Base-by-base conservation (phyloP, 768 basidiomycete genomes). In the Vararia minispora region DNA sequence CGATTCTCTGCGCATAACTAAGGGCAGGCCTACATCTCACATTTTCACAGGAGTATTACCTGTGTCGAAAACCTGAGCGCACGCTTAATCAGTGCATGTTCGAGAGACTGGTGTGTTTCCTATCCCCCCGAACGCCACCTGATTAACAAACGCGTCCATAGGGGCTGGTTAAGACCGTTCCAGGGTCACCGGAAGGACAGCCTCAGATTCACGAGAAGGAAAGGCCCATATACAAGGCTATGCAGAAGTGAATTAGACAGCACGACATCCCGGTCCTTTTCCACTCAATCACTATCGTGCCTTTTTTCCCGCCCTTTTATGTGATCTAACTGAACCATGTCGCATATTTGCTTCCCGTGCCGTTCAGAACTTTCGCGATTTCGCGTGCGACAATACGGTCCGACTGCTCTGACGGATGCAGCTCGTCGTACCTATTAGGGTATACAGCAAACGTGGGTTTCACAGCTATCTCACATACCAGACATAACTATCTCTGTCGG, bases 61-160 rank as follows among this genome's bases (percentile, higher is more conserved):
- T 68, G 22, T 99, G 95, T 58, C 82, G 95, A 48, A 80, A 84
- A 58, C 79, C 78, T 3, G 95, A 99, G 58, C 77, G 81, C 45
- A 58, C 74, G 38, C 71, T 97, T 33, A 99, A 98, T 68, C 66
- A 77, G 41, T 98, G 94, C 66, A 86, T 94, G 71, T 92, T 97
- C 55, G 82, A 92, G 60, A 97, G 95, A 58, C 72, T 98, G 50
- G 94, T 90, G 49, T 49, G 86, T 75, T 35, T 24, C n/a, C 14
- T 18, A 18, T 35, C n/a, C 25, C 12, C 1, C 29, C 23, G 16
- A 18, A 1, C 18, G 26, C 17, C 26, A 9, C 7, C 8, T 35
- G 10, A 9, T 22, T 23, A 24, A 13, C 33, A 13, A 3, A 9
- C 31, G 13, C 24, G 17, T 35, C 13, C 9, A 6, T 56, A 97